phyloP scores from a whole-genome alignment of 2,329 filamentous ascomycete species.

The Ilyonectria sp. region DNA sequence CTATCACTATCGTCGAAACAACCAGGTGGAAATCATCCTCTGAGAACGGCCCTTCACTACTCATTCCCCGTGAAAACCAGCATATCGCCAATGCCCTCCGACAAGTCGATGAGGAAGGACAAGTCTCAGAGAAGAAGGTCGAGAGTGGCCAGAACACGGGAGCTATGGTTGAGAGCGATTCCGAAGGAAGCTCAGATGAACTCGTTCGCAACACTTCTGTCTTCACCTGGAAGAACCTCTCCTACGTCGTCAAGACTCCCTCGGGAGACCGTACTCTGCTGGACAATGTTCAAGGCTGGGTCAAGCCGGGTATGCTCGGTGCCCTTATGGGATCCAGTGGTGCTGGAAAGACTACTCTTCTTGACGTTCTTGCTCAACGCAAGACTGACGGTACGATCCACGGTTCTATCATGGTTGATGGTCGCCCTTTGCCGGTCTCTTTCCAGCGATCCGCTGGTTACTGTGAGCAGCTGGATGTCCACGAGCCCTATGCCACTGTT shows the following conservation, averaged over 20 bases:
- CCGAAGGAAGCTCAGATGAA: conserved; percentile 41
- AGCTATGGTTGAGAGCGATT: conserved; percentile 33
- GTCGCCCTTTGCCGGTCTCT: conserved; percentile 77
- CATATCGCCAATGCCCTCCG: conserved; percentile 52
- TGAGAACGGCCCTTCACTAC: conserved; percentile 67
- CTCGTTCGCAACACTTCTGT: conserved; percentile 76
- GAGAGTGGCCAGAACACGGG: conserved; percentile 25
- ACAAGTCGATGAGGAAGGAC: conserved; percentile 66
- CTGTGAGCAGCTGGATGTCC: conserved; percentile 86
- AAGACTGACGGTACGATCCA: conserved; percentile 83
- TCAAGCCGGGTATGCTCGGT: conserved; percentile 84
- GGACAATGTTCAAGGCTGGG: conserved; percentile 86
- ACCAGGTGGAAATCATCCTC: conserved; percentile 68
- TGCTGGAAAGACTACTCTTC: conserved; percentile 87
- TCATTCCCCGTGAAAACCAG: conserved; percentile 74
- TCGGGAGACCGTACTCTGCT: conserved; percentile 77
- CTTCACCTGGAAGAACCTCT: conserved; percentile 83
- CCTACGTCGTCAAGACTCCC: conserved; percentile 77
- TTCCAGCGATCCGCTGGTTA: conserved; percentile 88
- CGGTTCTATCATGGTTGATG: conserved; percentile 84
- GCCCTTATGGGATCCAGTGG: conserved; percentile 87
- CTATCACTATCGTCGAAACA: conserved; percentile 71
- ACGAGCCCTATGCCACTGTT: conserved; percentile 80
- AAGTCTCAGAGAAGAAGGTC: conserved; percentile 45
- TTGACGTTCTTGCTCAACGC: conserved; percentile 86